Evolutionary conservation across 164 flowering plant genomes (phyloP).

Genomic region (Euptelea pleiosperma): DNA sequence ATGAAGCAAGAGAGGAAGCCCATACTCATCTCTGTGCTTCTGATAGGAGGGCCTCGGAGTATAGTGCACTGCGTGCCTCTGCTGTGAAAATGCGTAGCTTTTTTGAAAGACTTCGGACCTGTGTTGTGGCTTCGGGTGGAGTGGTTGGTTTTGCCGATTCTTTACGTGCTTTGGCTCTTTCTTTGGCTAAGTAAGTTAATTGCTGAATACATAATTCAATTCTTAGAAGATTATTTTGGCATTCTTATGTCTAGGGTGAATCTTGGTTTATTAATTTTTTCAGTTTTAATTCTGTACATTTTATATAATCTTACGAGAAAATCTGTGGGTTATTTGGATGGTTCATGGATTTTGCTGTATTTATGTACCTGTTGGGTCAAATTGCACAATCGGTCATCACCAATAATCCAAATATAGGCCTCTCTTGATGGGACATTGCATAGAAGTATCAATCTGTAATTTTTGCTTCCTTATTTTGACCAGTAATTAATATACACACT

Average conservation of each 20-base stretch:
- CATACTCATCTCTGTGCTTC: constrained; percentile 97
- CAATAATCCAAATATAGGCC: too few species aligned
- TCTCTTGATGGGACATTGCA: too few species aligned
- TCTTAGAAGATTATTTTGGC: background rate
- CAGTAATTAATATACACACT: too few species aligned
- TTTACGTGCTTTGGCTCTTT: constrained; percentile 71
- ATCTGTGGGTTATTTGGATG: background rate
- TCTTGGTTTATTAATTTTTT: background rate
- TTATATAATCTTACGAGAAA: background rate
- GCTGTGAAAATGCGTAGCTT: constrained; percentile 87
- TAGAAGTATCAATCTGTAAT: too few species aligned
- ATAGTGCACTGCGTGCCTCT: constrained; percentile 80
- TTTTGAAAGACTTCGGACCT: constrained; percentile 69
- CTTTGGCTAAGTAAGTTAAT: constrained; percentile 68
- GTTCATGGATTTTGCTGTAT: background rate
- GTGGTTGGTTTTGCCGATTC: constrained; percentile 71
- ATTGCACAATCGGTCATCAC: background rate
- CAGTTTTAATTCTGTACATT: background rate
- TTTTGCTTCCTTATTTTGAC: too few species aligned
- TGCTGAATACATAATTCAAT: background rate
- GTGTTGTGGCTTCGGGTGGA: constrained; percentile 60
- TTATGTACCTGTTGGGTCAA: background rate
- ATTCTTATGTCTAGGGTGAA: too few species aligned
- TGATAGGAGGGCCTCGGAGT: constrained; percentile 85
- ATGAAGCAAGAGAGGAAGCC: constrained; percentile 99